phyloP scores from a whole-genome alignment of 768 basidiomycete genomes.

The Gelatoporia subvermispora region DNA sequence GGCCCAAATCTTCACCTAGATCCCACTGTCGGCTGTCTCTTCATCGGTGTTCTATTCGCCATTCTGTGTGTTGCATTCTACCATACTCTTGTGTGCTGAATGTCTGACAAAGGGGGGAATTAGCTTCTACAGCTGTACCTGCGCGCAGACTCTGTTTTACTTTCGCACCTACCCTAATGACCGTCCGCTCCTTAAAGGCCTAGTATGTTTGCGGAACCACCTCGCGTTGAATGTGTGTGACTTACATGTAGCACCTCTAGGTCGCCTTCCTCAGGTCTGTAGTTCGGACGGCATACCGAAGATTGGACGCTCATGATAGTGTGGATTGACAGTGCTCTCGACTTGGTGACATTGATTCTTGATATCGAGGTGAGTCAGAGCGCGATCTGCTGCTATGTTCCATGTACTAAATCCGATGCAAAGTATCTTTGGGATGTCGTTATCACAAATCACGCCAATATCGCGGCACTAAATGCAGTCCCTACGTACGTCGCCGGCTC shows the following conservation, averaged over 20 bases:
- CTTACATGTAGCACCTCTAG: not conserved
- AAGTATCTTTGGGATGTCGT: slow-evolving; percentile 1
- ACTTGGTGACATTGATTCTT: not conserved
- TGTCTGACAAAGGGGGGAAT: not conserved
- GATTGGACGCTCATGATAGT: not conserved
- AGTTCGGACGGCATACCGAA: not conserved
- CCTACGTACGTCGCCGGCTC: not conserved
- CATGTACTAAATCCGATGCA: no score
- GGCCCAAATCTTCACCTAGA: not conserved
- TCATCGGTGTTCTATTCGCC: slow-evolving; percentile 1
- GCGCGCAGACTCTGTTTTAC: slow-evolving; percentile 1
- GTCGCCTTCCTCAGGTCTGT: not conserved
- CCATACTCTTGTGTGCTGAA: not conserved
- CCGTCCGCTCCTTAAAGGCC: not conserved
- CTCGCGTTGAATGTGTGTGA: not conserved
- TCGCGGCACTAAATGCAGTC: not conserved
- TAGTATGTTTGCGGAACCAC: not conserved
- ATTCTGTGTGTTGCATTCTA: not conserved
- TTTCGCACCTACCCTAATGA: not conserved
- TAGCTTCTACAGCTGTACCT: not conserved
- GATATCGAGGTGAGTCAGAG: not conserved
- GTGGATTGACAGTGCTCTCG: not conserved
- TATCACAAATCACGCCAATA: not conserved
- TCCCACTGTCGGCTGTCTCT: not conserved
- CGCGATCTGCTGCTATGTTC: no score